Base-by-base conservation (phyloP, 106 monocot species). In the Allium fistulosum region DNA sequence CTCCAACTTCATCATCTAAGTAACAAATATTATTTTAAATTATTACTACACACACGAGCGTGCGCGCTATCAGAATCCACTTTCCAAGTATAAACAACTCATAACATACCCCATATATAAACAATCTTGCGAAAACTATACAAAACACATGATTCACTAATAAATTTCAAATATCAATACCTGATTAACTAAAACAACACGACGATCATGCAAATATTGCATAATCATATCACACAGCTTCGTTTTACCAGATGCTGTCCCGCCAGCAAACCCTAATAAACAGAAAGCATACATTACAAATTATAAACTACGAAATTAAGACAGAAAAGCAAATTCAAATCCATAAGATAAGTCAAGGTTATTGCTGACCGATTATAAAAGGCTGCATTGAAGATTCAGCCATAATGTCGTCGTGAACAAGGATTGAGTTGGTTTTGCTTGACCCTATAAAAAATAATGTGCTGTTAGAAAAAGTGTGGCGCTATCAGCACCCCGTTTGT, bases 151-250 rank as follows among this genome's bases (percentile, higher is more conserved):
- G 45, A 59, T 18, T 16, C 9, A 73, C 63, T 51, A 46, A 11
- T 26, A 68, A 16, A 72, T 17, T 51, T 17, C 48, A 8, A 11
- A 52, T 27, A 17, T 7, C 49, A 28, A 11, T 49, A 86, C 90
- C 85, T 86, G 90, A 72, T 75, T 83, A 22, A 90, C 76, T 6
- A 86, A 83, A 8, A 79, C 78, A 28, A 90, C 81, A 26, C 90
- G 90, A 55, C 85, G 90, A 28, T 90, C 90, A 51, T 82, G 86
- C 8, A 86, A 79, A 62, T 86, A 78, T 82, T 86, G 78, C 15
- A 86, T 86, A 75, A 90, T 90, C 90, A 85, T 85, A 58, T 90
- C 90, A 65, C 90, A 90, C 11, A 90, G 86, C 14, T 85, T 90
- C 26, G 90, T 90, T 71, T 90, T 90, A 46, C 90, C 90, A 10